Evolutionary conservation across 495 filamentous ascomycete species (phyloP).

Genomic region (Cudoniella acicularis): DNA sequence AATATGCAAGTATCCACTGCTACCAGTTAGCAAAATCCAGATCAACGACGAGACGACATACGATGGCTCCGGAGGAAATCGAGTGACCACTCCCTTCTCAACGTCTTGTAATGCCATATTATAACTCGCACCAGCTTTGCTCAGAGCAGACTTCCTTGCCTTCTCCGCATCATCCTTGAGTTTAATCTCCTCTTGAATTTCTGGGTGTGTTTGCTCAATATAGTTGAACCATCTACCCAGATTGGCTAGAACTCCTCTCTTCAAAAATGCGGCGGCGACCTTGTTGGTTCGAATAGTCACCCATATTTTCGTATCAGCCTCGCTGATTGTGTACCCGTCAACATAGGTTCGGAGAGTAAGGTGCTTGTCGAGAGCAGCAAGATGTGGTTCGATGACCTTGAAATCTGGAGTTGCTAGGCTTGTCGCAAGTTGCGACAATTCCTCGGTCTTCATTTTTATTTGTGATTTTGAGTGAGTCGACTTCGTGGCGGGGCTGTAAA

Average conservation of each 20-base stretch:
- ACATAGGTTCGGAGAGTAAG: constrained; percentile 83
- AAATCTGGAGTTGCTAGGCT: constrained; percentile 63
- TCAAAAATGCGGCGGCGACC: constrained; percentile 75
- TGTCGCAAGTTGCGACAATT: constrained; percentile 43
- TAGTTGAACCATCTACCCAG: constrained; percentile 85
- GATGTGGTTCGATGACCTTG: constrained; percentile 70
- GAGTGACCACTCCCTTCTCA: constrained; percentile 88
- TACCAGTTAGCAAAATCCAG: constrained; percentile 6
- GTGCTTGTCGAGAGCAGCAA: constrained; percentile 79
- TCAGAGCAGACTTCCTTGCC: constrained; percentile 67
- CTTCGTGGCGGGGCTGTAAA: neutral
- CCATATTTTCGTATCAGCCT: constrained; percentile 81
- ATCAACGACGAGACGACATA: constrained; percentile 35
- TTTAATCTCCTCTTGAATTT: constrained; percentile 53
- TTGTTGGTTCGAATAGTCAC: constrained; percentile 79
- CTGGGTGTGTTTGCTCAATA: constrained; percentile 76
- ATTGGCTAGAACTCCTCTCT: constrained; percentile 72
- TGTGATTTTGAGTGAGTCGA: constrained; percentile 10
- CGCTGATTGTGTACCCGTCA: constrained; percentile 74
- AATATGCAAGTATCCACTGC: constrained; percentile 74
- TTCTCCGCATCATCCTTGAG: constrained; percentile 58
- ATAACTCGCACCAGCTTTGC: constrained; percentile 83
- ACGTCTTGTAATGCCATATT: constrained; percentile 83
- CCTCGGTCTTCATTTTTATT: constrained; percentile 44
- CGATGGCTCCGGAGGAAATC: constrained; percentile 96